phyloP scores from a whole-genome alignment of 345 rosid species.

The Conringia planisiliqua region DNA sequence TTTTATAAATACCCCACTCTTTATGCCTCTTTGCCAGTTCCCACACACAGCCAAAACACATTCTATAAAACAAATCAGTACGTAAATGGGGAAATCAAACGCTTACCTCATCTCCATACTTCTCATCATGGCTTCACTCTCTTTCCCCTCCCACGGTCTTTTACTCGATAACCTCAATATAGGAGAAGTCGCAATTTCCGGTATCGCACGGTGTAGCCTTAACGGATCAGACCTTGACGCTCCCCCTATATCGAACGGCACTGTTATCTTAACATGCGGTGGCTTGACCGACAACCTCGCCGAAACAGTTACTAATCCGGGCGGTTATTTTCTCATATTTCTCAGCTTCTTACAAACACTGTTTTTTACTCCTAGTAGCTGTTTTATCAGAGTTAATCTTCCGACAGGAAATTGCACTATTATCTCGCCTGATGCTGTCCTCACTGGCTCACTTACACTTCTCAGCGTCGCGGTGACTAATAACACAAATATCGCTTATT shows the following conservation, averaged over 20 bases:
- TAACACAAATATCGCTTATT: too few species aligned
- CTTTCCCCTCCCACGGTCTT: neutral
- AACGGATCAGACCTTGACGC: neutral
- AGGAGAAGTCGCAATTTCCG: neutral
- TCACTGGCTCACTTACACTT: neutral
- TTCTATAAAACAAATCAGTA: neutral
- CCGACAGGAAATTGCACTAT: neutral
- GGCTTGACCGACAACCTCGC: neutral
- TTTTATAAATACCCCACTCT: neutral
- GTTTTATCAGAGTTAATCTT: neutral
- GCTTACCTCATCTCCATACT: slow-evolving; percentile 1
- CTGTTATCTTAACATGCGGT: neutral
- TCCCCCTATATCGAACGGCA: neutral
- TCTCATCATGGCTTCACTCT: neutral
- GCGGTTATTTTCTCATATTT: neutral
- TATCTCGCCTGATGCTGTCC: neutral
- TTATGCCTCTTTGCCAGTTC: neutral
- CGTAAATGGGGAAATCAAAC: neutral
- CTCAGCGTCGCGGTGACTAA: too few species aligned
- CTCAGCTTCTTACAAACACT: neutral
- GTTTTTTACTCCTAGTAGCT: neutral
- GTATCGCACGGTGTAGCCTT: neutral
- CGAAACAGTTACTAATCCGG: neutral
- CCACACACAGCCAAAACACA: neutral
- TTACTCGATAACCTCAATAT: neutral